Evolutionary conservation across 2,329 filamentous ascomycete species (phyloP), one percentile per base, ranked within the genome.

Genomic region (Diaporthe amygdali): DNA sequence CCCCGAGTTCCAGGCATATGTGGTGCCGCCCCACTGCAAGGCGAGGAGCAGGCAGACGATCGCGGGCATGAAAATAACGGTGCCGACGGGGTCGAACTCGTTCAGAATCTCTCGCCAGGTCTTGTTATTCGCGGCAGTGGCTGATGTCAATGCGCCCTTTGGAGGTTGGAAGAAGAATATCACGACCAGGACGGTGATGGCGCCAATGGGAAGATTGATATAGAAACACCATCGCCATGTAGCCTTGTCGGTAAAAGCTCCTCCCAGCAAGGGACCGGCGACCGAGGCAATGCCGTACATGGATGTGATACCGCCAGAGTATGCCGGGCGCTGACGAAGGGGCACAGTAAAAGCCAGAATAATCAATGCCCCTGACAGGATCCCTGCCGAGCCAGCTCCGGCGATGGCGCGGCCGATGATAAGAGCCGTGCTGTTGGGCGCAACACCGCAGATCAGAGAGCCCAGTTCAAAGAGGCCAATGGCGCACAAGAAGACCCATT

Each of bases 41-140:
- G 85, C 85, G 9, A 88, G 77, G 3, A 87, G 76, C 15, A 87
- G 80, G 70, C 82, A 85, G 68, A 86, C 78, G 34, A 85, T 82
- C 27, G 81, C 74, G 10, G 77, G 77, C 76, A 78, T 77, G 55
- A 79, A 79, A 2, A 79, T 75, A 8, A 68, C n/a, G 2, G 76
- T 77, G n/a, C 77, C 77, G 9, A 75, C 68, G 3, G 77, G 77
- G 49, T 79, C 78, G 55, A 79, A 77, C 49, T 77, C 72, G 71
- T 72, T 75, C 47, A 79, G 68, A 32, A 74, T 73, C 59, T 77
- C 56, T 32, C 30, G 20, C 52, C 72, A 66, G 3, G 74, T 74
- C 44, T 75, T 74, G 34, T 74, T 72, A 12, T 74, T 71, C 27
- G 70, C 37, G 56, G 74, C 39, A 46, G n/a, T 17, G 12, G 5